A percentile compares a stretch with the other conserved stretches of the same genome.
Evolutionary conservation across 164 flowering plant genomes (phyloP).

Genomic region (Litsea cubeba): DNA sequence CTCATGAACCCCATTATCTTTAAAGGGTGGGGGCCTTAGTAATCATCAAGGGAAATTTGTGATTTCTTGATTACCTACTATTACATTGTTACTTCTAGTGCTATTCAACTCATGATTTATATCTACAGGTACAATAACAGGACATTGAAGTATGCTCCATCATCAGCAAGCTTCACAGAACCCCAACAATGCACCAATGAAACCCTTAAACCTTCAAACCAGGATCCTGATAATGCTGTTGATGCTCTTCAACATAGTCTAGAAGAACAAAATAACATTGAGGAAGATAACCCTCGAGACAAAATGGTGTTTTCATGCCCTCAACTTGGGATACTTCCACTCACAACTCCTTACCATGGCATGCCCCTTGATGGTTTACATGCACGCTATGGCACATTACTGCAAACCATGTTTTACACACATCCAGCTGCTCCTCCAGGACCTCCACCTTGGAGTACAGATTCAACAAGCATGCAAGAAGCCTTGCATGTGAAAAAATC

Average conservation of each 20-base stretch:
- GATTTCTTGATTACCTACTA: not conserved
- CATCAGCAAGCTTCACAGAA: conserved; percentile 24
- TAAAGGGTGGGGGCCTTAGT: not conserved
- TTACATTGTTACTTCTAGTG: no score
- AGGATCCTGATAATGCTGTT: conserved; percentile 14
- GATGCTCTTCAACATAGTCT: conserved; percentile 12
- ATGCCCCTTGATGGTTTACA: conserved; percentile 28
- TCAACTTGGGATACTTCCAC: conserved; percentile 31
- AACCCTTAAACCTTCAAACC: conserved; percentile 25
- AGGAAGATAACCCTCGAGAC: conserved; percentile 21
- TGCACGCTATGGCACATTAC: conserved; percentile 34
- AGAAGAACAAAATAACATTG: conserved; percentile 13
- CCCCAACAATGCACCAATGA: conserved; percentile 20
- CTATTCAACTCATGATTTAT: not conserved
- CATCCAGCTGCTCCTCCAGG: conserved; percentile 26
- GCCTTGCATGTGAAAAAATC: conserved; percentile 18
- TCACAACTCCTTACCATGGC: conserved; percentile 38
- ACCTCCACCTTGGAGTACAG: conserved; percentile 33
- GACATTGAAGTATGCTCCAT: conserved; percentile 22
- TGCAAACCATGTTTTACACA: conserved; percentile 34
- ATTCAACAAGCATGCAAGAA: conserved; percentile 30
- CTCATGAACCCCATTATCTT: not conserved
- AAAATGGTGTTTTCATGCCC: conserved; percentile 17
- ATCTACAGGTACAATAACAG: conserved; percentile 59
- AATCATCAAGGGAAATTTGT: not conserved